Conservation (phyloP, 805 yeast species). For the Saccharomycopsis fodiens region DNA sequence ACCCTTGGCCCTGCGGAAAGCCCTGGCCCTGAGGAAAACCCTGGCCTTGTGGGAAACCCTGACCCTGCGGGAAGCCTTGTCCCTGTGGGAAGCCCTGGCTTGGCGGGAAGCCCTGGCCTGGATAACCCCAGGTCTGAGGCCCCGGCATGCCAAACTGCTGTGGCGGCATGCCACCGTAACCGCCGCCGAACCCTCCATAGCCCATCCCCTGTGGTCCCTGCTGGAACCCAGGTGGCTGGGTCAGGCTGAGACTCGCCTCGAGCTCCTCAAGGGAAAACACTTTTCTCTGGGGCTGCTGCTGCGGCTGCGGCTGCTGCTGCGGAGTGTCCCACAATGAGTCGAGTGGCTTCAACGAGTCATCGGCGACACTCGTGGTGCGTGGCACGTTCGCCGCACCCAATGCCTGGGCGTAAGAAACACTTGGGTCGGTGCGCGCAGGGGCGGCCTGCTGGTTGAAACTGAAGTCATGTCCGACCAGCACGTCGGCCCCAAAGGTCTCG, state of each 20-base stretch:
- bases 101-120: conserved; percentile 5
- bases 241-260: conserved; percentile 63
- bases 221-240: conserved; percentile 20
- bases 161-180: conserved; percentile 1
- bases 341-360: conserved; percentile 53
- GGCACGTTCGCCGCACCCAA: conserved; percentile 36
- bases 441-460: conserved; percentile 43
- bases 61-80: neutral
- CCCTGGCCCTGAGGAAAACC: conserved; percentile 15
- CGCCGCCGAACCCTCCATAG: neutral
- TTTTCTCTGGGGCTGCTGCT: conserved; percentile 23
- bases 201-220: conserved; percentile 22
- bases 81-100: no score
- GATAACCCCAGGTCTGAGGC: conserved; percentile 10
- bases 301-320: conserved; percentile 22
- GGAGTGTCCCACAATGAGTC: conserved; percentile 58
- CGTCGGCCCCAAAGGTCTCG: conserved; percentile 65
- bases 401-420: conserved; percentile 37
- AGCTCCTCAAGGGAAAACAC: conserved; percentile 74
- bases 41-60: conserved; percentile 7
- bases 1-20: conserved; percentile 20
- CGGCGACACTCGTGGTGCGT: no score
- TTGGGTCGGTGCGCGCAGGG: conserved; percentile 24
- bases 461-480: conserved; percentile 52
- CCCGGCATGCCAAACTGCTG: conserved; percentile 3